Evolutionary conservation across 257 asterid genomes (phyloP), one percentile per base, ranked within the genome.

Genomic region (Nicotiana noctiflora): DNA sequence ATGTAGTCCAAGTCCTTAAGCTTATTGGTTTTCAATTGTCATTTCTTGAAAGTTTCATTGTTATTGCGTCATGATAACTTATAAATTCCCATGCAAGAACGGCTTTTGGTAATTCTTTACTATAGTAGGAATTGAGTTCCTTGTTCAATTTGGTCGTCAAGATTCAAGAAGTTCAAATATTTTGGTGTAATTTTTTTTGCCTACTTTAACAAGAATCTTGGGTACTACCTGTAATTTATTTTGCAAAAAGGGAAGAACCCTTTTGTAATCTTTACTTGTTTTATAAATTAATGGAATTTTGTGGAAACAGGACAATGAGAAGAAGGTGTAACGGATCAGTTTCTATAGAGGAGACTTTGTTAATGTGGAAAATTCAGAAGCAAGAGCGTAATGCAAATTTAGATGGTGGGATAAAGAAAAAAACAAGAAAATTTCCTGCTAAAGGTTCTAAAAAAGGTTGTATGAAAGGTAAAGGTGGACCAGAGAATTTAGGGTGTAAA

Each of bases 381-480:
- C 57, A 51, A 6, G 14, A 52, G 52, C 19, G 13, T n/a, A 19
- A 19, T 57, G 57, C 23, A n/a, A 57, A 37, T 6, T 7, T 55
- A 32, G 61, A 2, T 8, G 32, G 27, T 4, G 83, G 19, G n/a
- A 59, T 56, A 3, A 29, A 5, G 44, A 55, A 7, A 31, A 83
- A 57, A 68, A 60, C 4, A 63, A 81, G 56, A n/a, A 77, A 23
- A 27, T 6, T 52, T 62, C 76, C 81, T 2, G 15, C 55, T n/a
- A 80, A 62, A 34, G 86, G 84, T 31, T 82, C 84, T 14, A 77
- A 27, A 25, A 83, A 77, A 79, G 84, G 83, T 23, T 81, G 85
- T 17, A 83, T 83, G 84, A 32, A 2, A 23, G 86, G 86, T 19
- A 86, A 83, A 81, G 88, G 85, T 2, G 83, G 88, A 5, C 86